Percentiles rank a stretch among this genome's conserved stretches.
phyloP scores from a whole-genome alignment of 164 flowering plant species.

The Berberis thunbergii region DNA sequence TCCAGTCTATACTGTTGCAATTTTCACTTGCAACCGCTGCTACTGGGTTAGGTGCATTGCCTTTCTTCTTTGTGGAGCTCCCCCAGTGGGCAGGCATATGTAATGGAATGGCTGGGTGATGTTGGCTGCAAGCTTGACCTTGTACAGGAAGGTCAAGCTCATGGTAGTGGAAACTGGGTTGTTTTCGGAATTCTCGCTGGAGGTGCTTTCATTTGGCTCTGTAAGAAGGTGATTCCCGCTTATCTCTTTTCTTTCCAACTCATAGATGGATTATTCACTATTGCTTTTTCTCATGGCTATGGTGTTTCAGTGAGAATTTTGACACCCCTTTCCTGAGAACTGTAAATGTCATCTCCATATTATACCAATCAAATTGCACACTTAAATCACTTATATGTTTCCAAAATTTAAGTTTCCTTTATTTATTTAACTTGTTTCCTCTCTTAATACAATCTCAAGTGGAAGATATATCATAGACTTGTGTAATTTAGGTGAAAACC shows the following conservation, averaged over 20 bases:
- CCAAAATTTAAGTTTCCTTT: no score
- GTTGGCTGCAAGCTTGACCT: constrained; percentile 99
- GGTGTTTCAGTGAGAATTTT: no score
- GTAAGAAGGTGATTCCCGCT: constrained; percentile 65
- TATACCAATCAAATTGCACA: no score
- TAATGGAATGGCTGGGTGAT: constrained; percentile 98
- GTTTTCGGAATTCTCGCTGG: constrained; percentile 80
- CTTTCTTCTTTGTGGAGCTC: constrained; percentile 95
- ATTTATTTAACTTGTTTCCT: no score
- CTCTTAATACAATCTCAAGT: no score
- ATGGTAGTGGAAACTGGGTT: constrained; percentile 92
- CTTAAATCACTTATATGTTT: no score
- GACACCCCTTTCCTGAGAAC: no score
- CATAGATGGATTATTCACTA: not conserved
- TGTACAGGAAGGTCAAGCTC: constrained; percentile 84
- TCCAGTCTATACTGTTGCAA: constrained; percentile 79
- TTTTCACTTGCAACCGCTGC: constrained; percentile 88
- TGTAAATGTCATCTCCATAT: no score
- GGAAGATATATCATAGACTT: no score
- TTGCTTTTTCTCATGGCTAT: no score
- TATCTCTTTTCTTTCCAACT: constrained; percentile 4
- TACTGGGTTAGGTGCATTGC: constrained; percentile 95
- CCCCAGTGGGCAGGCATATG: constrained; percentile 96
- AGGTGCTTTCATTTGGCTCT: constrained; percentile 85
- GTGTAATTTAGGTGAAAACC: no score